phyloP scores from a whole-genome alignment of 2,329 filamentous ascomycete species.

The Calonectria hongkongensis region DNA sequence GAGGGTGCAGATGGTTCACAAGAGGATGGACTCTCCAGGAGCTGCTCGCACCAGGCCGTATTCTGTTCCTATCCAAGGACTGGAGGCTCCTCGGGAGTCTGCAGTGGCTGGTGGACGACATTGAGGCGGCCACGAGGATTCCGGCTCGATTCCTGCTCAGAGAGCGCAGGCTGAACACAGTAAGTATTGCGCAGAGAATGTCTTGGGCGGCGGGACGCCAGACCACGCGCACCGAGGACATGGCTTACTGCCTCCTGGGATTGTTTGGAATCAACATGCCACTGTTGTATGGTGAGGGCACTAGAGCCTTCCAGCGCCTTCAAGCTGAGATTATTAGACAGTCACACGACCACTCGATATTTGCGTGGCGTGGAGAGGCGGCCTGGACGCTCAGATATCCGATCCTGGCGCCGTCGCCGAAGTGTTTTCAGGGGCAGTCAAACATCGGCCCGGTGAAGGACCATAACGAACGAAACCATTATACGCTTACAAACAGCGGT shows the following conservation, averaged over 20 bases:
- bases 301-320: conserved; percentile 49
- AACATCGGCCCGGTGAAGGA: conserved; percentile 30
- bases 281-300: conserved; percentile 50
- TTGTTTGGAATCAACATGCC: conserved; percentile 51
- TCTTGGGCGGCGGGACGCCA: conserved; percentile 47
- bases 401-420: conserved; percentile 31
- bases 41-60: conserved; percentile 41
- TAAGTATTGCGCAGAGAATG: conserved; percentile 46
- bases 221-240: conserved; percentile 48
- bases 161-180: conserved; percentile 28
- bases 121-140: conserved; percentile 40
- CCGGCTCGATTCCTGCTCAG: conserved; percentile 33
- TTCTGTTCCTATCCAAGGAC: conserved; percentile 41
- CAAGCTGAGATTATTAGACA: conserved; percentile 53
- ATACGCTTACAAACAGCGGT: conserved; percentile 37
- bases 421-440: conserved; percentile 27
- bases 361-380: conserved; percentile 45
- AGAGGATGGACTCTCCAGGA: conserved; percentile 51
- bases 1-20: conserved; percentile 41
- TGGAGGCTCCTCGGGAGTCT: conserved; percentile 41
- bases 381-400: conserved; percentile 8
- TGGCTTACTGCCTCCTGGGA: conserved; percentile 50
- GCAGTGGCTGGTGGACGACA: conserved; percentile 23
- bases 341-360: conserved; percentile 50
- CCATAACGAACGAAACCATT: conserved; percentile 34